phyloP scores from a whole-genome alignment of 306 rosid genomes.

The Malus sieversii region DNA sequence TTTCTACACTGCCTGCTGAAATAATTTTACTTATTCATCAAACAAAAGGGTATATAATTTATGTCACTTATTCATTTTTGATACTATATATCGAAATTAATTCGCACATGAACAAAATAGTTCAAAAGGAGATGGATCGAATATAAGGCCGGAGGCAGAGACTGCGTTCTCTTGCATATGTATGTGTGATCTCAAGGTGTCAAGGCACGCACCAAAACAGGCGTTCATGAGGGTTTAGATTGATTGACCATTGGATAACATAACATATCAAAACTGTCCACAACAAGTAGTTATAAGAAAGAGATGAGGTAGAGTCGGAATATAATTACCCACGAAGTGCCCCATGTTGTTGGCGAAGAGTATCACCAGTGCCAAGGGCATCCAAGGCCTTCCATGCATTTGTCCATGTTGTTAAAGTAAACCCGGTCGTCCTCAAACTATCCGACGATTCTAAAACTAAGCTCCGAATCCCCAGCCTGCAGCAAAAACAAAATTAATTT shows the following conservation, averaged over 20 bases:
- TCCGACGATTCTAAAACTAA: slow-evolving; percentile 61
- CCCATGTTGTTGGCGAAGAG: slow-evolving; percentile 44
- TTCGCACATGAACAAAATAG: too few relatives aligned
- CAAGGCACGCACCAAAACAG: too few relatives aligned
- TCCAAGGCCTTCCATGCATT: slow-evolving; percentile 86
- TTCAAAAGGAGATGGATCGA: background rate
- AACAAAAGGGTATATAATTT: too few relatives aligned
- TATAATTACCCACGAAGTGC: slow-evolving; percentile 33
- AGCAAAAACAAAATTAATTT: background rate
- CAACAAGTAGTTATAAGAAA: background rate
- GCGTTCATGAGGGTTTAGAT: too few relatives aligned
- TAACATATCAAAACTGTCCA: background rate
- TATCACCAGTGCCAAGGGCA: slow-evolving; percentile 46
- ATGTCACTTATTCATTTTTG: background rate
- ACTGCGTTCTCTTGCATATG: too few relatives aligned
- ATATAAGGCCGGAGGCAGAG: too few relatives aligned
- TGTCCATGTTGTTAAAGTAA: slow-evolving; percentile 47
- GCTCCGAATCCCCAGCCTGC: slow-evolving; percentile 54
- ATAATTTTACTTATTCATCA: too few relatives aligned
- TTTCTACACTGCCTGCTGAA: background rate
- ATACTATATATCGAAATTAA: too few relatives aligned
- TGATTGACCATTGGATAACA: background rate
- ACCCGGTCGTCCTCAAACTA: slow-evolving; percentile 50
- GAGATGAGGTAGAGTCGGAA: background rate
- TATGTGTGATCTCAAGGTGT: too few relatives aligned